phyloP scores from a whole-genome alignment of 2,329 filamentous ascomycete species.

The Colletotrichum limetticola region DNA sequence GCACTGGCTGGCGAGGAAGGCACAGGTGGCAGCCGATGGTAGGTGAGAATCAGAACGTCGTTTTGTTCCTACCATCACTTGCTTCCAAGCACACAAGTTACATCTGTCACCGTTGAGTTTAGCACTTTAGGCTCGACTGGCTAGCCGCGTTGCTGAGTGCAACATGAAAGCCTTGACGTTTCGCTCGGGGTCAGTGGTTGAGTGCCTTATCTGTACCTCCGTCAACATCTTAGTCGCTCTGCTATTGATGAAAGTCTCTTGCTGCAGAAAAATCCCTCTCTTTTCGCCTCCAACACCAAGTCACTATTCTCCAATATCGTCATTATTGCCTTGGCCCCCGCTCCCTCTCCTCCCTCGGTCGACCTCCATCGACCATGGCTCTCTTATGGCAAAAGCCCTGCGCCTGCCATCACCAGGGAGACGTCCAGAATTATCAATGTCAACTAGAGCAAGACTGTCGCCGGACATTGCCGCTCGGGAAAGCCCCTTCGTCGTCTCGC shows the following conservation, averaged over 20 bases:
- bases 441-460: constrained; percentile 1
- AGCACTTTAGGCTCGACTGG: background rate
- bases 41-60: constrained; percentile 6
- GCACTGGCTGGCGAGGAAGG: constrained; percentile 17
- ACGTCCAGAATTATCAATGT: background rate
- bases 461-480: constrained; percentile 10
- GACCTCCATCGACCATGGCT: background rate
- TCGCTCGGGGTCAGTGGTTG: background rate
- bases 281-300: constrained; percentile 3
- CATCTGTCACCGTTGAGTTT: background rate
- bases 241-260: background rate
- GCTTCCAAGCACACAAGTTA: too few species aligned
- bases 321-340: background rate
- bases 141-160: constrained; percentile 21
- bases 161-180: background rate
- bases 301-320: constrained; percentile 2
- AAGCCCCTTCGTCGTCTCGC: background rate
- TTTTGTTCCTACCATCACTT: background rate
- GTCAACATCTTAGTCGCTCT: background rate
- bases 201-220: constrained; percentile 6
- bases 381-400: background rate
- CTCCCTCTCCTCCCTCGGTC: constrained; percentile 1
- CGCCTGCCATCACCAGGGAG: constrained; percentile 14
- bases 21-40: constrained; percentile 30
- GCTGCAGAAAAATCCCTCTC: constrained; percentile 15